Percentiles rank a stretch among this genome's conserved stretches.
Evolutionary conservation across 2,329 filamentous ascomycete genomes (phyloP).

Genomic region (Aspergillus sp.): DNA sequence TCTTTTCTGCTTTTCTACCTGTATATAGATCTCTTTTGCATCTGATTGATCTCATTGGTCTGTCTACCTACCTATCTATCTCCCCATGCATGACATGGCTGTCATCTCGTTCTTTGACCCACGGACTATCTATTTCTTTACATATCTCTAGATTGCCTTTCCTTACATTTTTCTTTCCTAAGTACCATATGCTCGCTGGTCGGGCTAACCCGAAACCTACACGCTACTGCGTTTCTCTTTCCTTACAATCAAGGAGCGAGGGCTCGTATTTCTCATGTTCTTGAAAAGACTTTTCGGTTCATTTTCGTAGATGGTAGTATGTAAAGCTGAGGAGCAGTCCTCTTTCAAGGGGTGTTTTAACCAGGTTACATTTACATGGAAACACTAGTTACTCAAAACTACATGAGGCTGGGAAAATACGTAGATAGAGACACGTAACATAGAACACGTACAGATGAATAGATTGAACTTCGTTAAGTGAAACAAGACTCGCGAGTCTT

Average conservation of each 20-base stretch:
- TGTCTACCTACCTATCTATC: not conserved
- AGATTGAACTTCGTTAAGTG: not conserved
- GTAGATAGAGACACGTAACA: not conserved
- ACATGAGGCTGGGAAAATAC: not conserved
- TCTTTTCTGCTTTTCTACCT: not conserved
- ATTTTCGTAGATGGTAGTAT: too few species aligned
- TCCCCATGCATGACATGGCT: not conserved
- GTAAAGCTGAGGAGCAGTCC: too few species aligned
- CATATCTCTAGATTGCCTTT: not conserved
- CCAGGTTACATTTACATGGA: not conserved
- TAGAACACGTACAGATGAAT: not conserved
- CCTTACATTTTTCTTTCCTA: not conserved
- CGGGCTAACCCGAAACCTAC: not conserved
- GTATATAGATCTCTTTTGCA: conserved; percentile 10
- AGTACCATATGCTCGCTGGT: not conserved
- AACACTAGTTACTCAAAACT: not conserved
- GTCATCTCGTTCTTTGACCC: not conserved
- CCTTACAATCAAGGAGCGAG: not conserved
- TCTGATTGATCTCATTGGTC: not conserved
- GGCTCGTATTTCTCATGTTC: not conserved
- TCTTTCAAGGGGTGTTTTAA: too few species aligned
- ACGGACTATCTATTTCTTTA: not conserved
- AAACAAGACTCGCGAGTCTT: not conserved
- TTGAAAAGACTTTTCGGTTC: not conserved
- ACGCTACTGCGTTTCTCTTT: not conserved